Evolutionary conservation across 805 yeast species (phyloP), one percentile per base, ranked within the genome.

Genomic region (Yamadazyma takamatsuzukensis): DNA sequence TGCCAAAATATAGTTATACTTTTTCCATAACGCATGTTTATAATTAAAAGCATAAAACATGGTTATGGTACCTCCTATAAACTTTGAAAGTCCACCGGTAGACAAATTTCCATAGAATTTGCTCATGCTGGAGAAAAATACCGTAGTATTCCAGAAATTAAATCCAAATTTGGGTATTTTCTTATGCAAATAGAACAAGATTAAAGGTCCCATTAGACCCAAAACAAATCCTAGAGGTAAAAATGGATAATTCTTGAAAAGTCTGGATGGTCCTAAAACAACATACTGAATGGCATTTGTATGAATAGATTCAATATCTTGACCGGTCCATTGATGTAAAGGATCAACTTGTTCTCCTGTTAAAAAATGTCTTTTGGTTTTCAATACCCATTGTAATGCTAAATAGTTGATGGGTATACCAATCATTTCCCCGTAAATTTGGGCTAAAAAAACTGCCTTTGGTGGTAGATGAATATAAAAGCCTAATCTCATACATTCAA

Each of bases 401-500:
- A 62, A 30, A 44, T 72, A 74, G 43, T 74, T 74, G 41, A 72
- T 54, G 4, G 78, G 74, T n/a, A 71, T 68, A 6, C 78, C 78
- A 16, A 75, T 51, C 11, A 71, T 32, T 40, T 72, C 76, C 1
- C 80, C 80, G 43, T 67, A 61, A 4, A 74, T 41, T 43, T 75
- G 80, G 0, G 75, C 70, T 25, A 70, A 54, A 39, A 76, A 75
- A 6, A 74, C 70, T 2, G 60, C 49, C 21, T 54, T 61, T 1
- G 80, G 80, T 0, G 79, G 77, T 11, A 75, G 46, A 40, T 69
- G 69, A 49, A 69, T 72, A 53, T 75, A 75, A 41, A 72, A 71
- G 1, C 78, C 80, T 5, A 74, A 53, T 41, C 72, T 68, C 39
- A 48, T 26, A 28, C 49, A 32, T 25, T 46, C 48, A 11, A 48